Base-by-base conservation (phyloP, 2,329 filamentous ascomycete species). In the Juglanconis juglandina region DNA sequence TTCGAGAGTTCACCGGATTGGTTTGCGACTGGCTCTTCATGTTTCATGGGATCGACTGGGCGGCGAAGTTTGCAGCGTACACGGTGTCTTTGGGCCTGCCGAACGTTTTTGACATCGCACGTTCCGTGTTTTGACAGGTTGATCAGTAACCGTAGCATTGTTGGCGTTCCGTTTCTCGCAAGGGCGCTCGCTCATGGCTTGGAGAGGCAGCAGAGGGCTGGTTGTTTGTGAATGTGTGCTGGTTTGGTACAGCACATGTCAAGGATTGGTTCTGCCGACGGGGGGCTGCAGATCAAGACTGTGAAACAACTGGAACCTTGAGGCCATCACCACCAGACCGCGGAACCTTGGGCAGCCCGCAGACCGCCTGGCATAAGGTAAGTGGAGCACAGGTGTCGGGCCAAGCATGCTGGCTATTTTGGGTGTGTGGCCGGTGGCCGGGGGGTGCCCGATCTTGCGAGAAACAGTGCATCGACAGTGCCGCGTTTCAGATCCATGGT, bases 401-500 rank as follows among this genome's bases (percentile, higher is more conserved):
- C 24, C 24, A 24, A 24, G 24, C 24, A 24, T 24, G 24, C 47
- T 33, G 34, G 34, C 17, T 42, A 42, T 42, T 42, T 41, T 35
- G 30, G 51, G 17, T 34, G 5, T 4, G 2, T 13, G 10, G 7
- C 49, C 49, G 8, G 17, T 7, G 24, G 17, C 39, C 6, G 42
- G 14, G 5, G 33, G 46, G 35, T 17, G 41, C 32, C 53, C 30
- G 53, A 47, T 47, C 33, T 49, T 42, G 48, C 50, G 34, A 41
- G 39, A 41, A 51, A 33, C 46, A 49, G 44, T 47, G 44, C 44
- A 30, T 4, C 44, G 49, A 59, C 56, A 58, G 46, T 57, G 61
- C 58, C 51, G 60, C 48, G 62, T 66, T 64, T 66, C 65, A 61
- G 35, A 52, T 56, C 41, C 46, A 33, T 50, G 24, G 53, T 49